Evolutionary conservation across 2,329 filamentous ascomycete genomes (phyloP).

Genomic region (Monosporascus ibericus): DNA sequence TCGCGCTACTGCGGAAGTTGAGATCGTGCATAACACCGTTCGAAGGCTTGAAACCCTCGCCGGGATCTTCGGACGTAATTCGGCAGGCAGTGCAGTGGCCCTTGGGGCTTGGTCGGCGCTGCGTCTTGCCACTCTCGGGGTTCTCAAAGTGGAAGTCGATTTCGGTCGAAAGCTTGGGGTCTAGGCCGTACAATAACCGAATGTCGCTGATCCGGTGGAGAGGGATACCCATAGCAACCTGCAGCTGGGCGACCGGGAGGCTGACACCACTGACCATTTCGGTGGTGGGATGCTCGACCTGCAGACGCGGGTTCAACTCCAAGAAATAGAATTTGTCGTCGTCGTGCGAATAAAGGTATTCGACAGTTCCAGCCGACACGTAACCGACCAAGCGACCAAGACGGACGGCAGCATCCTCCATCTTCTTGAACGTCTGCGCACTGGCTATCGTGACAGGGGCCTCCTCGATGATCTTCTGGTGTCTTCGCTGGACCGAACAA

Average conservation of each 20-base stretch:
- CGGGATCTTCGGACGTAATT: slow-evolving; percentile 98
- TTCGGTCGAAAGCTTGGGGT: slow-evolving; percentile 76
- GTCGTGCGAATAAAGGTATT: slow-evolving; percentile 96
- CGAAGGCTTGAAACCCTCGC: slow-evolving; percentile 98
- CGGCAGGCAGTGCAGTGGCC: slow-evolving; percentile 97
- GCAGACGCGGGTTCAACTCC: slow-evolving; percentile 95
- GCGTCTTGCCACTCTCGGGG: slow-evolving; percentile 73
- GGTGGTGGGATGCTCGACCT: slow-evolving; percentile 98
- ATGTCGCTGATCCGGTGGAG: slow-evolving; percentile 95
- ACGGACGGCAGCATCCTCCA: slow-evolving; percentile 95
- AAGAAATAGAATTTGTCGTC: slow-evolving; percentile 99
- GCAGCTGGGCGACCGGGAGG: slow-evolving; percentile 91
- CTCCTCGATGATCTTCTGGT: slow-evolving; percentile 99
- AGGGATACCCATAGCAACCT: slow-evolving; percentile 97
- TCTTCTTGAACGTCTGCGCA: slow-evolving; percentile 79
- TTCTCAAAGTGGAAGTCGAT: slow-evolving; percentile 97
- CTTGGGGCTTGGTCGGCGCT: slow-evolving; percentile 87
- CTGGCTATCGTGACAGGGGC: slow-evolving; percentile 96
- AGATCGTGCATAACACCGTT: slow-evolving; percentile 98
- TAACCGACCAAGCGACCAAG: slow-evolving; percentile 93
- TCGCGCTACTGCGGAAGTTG: slow-evolving; percentile 97
- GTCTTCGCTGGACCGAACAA: slow-evolving; percentile 94
- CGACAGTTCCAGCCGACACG: slow-evolving; percentile 96
- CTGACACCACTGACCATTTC: slow-evolving; percentile 99
- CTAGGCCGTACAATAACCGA: slow-evolving; percentile 88